phyloP scores from a whole-genome alignment of 23 red algal species.

The Gracilaria caudata region DNA sequence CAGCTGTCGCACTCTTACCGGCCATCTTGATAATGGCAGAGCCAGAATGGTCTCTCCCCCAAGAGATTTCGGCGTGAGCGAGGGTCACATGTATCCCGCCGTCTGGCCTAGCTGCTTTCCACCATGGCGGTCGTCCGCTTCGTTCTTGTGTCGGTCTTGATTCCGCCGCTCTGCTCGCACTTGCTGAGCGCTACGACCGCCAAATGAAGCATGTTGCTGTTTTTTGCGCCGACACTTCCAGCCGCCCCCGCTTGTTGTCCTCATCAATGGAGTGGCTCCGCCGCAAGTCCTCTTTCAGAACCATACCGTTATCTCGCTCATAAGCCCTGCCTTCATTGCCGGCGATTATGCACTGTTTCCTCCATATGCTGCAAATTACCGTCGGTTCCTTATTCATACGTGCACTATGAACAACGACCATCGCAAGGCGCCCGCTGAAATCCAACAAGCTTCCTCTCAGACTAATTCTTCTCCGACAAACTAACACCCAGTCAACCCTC shows the following conservation, averaged over 20 bases:
- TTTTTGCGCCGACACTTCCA: background rate
- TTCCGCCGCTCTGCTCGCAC: background rate
- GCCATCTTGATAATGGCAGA: too few species aligned
- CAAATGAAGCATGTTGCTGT: constrained; percentile 11
- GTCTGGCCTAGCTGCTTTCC: too few species aligned
- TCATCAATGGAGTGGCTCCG: constrained; percentile 45
- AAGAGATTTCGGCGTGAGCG: too few species aligned
- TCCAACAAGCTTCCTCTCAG: background rate
- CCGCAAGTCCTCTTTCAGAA: constrained; percentile 51
- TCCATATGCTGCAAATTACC: constrained; percentile 45
- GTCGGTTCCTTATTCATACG: too few species aligned
- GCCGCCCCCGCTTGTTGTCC: constrained; percentile 9
- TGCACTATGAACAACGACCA: too few species aligned
- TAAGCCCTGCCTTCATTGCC: constrained; percentile 21
- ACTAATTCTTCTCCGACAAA: background rate
- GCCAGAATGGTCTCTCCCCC: too few species aligned
- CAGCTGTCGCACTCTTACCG: too few species aligned
- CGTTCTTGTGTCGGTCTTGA: background rate
- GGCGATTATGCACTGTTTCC: background rate
- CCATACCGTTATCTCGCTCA: constrained; percentile 38
- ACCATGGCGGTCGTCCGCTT: background rate
- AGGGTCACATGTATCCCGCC: too few species aligned
- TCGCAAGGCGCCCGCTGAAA: background rate
- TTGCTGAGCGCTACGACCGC: background rate
- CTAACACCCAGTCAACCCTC: background rate